phyloP scores from a whole-genome alignment of 176 grass and related monocot species.

The Eleusine coracana region DNA sequence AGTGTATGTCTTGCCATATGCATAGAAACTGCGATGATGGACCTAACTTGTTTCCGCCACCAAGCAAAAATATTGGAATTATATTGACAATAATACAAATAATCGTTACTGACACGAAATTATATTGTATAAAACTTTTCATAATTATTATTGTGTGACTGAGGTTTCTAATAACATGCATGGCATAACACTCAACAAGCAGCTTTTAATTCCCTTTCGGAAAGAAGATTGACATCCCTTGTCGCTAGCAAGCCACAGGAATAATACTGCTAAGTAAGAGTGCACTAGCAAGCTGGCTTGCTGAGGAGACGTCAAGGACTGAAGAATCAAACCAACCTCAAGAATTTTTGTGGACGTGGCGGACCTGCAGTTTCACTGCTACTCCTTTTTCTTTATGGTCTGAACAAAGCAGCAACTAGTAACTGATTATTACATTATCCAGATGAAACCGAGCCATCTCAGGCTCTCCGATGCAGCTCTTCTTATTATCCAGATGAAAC shows the following conservation, averaged over 20 bases:
- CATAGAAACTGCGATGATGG: no score
- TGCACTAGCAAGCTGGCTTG: neutral
- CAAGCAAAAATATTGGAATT: no score
- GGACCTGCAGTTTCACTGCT: neutral
- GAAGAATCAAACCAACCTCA: neutral
- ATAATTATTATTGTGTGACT: no score
- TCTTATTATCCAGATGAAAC: no score
- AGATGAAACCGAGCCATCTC: no score
- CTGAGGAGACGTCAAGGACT: neutral
- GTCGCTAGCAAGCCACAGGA: neutral
- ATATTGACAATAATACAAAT: no score
- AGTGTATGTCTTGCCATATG: no score
- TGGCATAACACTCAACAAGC: neutral
- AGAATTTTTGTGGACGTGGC: neutral
- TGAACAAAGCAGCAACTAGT: conserved; percentile 3
- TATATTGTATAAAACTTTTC: no score
- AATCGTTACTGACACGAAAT: no score
- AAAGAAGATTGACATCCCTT: neutral
- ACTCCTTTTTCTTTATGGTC: neutral
- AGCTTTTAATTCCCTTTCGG: neutral
- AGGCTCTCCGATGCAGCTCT: no score
- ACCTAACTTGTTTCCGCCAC: no score
- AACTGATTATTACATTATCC: no score
- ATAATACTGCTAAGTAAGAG: neutral
- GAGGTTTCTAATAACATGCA: neutral